Evolutionary conservation across 2,329 filamentous ascomycete species (phyloP).

Genomic region (Cladophialophora yegresii): DNA sequence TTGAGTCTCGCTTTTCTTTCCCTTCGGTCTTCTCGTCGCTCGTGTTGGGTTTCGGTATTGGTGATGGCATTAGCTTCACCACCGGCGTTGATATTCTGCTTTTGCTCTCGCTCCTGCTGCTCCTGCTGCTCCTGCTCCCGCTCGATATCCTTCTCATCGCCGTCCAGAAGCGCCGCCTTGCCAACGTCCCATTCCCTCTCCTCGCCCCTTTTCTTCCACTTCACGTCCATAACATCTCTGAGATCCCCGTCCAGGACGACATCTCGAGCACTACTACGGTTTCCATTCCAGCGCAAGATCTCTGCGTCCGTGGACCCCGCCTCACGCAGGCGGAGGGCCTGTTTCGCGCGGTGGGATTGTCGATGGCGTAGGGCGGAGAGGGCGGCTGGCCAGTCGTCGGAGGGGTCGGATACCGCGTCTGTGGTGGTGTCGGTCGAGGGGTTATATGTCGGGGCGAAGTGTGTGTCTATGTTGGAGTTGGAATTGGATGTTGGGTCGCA

Average conservation of each 20-base stretch:
- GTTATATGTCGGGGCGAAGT: slow-evolving; percentile 70
- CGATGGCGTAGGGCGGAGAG: slow-evolving; percentile 77
- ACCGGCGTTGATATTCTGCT: background rate
- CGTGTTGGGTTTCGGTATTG: background rate
- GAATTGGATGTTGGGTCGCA: background rate
- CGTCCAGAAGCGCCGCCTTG: slow-evolving; percentile 43
- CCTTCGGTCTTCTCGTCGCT: background rate
- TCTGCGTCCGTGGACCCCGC: slow-evolving; percentile 78
- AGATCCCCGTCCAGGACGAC: slow-evolving; percentile 42
- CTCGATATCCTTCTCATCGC: background rate
- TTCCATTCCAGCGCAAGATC: slow-evolving; percentile 65
- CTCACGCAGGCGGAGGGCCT: slow-evolving; percentile 71
- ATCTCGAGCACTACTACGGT: too few relatives aligned
- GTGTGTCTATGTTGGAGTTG: slow-evolving; percentile 64
- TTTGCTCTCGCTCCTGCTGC: background rate
- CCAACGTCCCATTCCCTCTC: slow-evolving; percentile 67
- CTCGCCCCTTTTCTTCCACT: slow-evolving; percentile 72
- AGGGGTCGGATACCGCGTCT: slow-evolving; percentile 58
- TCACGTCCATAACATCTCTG: slow-evolving; percentile 67
- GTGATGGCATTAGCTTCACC: too few relatives aligned
- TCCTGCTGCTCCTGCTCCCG: background rate
- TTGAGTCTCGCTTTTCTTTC: background rate
- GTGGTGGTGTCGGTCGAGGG: slow-evolving; percentile 51
- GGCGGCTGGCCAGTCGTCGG: slow-evolving; percentile 75
- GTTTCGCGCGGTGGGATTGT: slow-evolving; percentile 73